Conservation (phyloP, 805 yeast genomes). For the Lachancea cidri region DNA sequence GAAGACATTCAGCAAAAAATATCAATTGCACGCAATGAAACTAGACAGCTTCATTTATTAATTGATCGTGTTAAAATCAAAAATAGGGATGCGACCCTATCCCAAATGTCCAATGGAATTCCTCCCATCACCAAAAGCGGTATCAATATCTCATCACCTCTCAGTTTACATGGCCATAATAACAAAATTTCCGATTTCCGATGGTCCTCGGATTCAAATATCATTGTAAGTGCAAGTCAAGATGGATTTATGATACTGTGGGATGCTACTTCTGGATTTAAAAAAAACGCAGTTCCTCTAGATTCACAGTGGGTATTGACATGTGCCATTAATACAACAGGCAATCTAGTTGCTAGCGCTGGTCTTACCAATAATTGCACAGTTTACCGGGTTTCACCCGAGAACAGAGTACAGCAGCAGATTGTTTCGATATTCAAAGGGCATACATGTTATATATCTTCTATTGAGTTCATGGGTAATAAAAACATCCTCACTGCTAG, state of each 20-base stretch:
- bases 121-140: conserved; percentile 15
- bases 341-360: conserved; percentile 66
- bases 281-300: conserved; percentile 62
- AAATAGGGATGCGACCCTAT: conserved; percentile 43
- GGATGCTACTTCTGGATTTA: conserved; percentile 72
- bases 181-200: conserved; percentile 64
- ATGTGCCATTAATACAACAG: conserved; percentile 67
- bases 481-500: conserved; percentile 59
- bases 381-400: conserved; percentile 46
- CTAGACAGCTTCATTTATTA: conserved; percentile 44
- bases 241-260: conserved; percentile 83
- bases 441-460: conserved; percentile 78
- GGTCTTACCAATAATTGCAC: conserved; percentile 81
- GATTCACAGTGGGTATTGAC: conserved; percentile 76
- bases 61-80: conserved; percentile 40
- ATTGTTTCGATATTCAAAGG: conserved; percentile 61
- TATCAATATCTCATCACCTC: conserved; percentile 35
- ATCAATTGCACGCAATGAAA: conserved; percentile 39
- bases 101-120: conserved; percentile 34
- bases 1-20: conserved; percentile 28
- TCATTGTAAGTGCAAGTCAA: conserved; percentile 69
- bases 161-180: conserved; percentile 49
- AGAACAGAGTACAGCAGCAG: conserved; percentile 34
- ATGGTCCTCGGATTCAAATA: conserved; percentile 62
- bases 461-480: conserved; percentile 60